phyloP scores from a whole-genome alignment of 2,329 filamentous ascomycete genomes.

The Lasiodiplodia sp. region DNA sequence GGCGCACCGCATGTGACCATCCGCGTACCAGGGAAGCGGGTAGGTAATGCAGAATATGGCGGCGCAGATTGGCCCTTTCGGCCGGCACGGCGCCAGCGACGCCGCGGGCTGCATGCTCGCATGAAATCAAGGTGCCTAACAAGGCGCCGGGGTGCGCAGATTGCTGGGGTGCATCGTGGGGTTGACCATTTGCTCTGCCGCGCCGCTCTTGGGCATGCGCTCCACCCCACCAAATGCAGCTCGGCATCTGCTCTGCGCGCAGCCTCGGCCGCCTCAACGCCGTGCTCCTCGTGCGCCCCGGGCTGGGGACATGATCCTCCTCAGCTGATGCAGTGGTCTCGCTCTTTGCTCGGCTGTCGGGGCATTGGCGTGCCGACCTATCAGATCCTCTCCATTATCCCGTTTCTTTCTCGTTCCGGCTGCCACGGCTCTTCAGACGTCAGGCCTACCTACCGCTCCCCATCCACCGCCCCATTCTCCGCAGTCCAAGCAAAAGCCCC shows the following conservation, averaged over 20 bases:
- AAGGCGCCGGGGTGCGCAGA: too few relatives aligned
- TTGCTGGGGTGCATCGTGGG: not conserved
- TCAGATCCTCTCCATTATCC: conserved; percentile 1
- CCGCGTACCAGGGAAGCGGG: conserved; percentile 5
- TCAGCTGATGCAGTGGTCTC: conserved; percentile 14
- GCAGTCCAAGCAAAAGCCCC: conserved; percentile 4
- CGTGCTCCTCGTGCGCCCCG: conserved; percentile 2
- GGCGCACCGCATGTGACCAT: conserved; percentile 10
- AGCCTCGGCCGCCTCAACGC: not conserved
- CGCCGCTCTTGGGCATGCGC: conserved; percentile 14
- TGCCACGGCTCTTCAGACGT: not conserved
- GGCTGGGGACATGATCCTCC: conserved; percentile 22
- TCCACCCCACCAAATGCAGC: not conserved
- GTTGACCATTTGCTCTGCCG: not conserved
- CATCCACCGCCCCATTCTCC: conserved; percentile 23
- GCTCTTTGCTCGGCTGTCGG: conserved; percentile 17
- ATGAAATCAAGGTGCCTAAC: not conserved
- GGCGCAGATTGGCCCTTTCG: not conserved
- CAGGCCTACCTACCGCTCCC: not conserved
- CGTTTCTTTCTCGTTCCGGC: conserved; percentile 7
- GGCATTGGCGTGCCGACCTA: conserved; percentile 4
- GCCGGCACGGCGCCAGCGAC: not conserved
- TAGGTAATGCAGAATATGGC: not conserved
- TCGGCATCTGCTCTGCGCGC: not conserved
- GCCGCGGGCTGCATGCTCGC: not conserved